Evolutionary conservation across 2,329 filamentous ascomycete genomes (phyloP), one percentile per base, ranked within the genome.

Genomic region (Pestalotiopsis fici): DNA sequence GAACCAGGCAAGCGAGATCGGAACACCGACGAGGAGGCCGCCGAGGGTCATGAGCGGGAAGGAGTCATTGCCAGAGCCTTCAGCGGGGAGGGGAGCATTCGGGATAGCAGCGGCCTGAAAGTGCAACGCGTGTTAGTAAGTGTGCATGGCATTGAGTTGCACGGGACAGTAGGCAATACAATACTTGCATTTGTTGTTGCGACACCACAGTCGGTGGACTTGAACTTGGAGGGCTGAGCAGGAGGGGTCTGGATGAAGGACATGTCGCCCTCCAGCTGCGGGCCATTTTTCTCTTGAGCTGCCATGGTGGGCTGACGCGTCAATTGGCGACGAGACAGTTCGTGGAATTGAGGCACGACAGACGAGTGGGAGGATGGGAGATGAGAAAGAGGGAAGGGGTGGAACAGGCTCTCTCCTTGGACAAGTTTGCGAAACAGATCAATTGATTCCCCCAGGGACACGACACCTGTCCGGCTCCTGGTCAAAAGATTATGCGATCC

Each of bases 71-170:
- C 93, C 93, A 64, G 93, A 83, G 62, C 89, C 93, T 79, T 98
- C 95, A 72, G 94, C 94, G 35, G 95, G 95, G 43, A 98, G 88
- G 71, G 95, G 94, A 61, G 91, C 92, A 88, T 98, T 98, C 79
- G 95, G 92, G 83, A 98, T 97, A 69, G 93, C 83, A 50, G 93
- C 90, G 76, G 88, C 94, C 94, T 95, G 77, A 13, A 60, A 31
- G 7, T 15, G 13, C 25, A 60, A 55, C 15, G 28, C 35, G 56
- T 27, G 37, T 28, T 11, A 35, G 13, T 59, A 35, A 35, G n/a
- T 61, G 59, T 15, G 15, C n/a, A 35, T 35, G 21, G 12, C 28
- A 35, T 43, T 21, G 59, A 61, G 28, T 37, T 35, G 59, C 23
- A 57, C 15, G 28, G 37, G 15, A 11, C n/a, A 31, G 21, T 59